These are phyloP conservation scores for Mycena alexandri DNA, from an alignment of 768 basidiomycete genomes.

Conservation along the genomic window DNA sequence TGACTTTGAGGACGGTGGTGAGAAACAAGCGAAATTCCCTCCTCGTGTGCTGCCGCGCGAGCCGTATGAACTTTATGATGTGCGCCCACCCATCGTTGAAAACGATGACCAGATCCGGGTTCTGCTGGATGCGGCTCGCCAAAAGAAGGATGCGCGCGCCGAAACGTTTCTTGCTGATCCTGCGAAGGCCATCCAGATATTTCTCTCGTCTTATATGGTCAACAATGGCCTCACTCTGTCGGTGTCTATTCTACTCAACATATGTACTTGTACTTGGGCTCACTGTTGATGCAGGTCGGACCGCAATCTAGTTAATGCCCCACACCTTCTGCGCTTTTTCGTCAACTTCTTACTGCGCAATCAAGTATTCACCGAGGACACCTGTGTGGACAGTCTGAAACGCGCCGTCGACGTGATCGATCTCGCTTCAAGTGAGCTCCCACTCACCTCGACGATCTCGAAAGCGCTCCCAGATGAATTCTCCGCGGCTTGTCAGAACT, in stretches of 20 bases:
- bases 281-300: conserved; percentile 51
- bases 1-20: conserved; percentile 48
- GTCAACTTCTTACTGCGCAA: conserved; percentile 60
- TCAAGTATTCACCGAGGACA: conserved; percentile 50
- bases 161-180: conserved; percentile 72
- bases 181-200: conserved; percentile 68
- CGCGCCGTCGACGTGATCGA: conserved; percentile 9
- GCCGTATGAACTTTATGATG: too few species aligned
- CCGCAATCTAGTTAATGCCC: conserved; percentile 56
- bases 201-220: conserved; percentile 77
- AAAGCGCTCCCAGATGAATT: conserved; percentile 17
- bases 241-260: conserved; percentile 40
- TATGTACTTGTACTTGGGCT: too few species aligned
- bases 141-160: conserved; percentile 61
- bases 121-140: too few species aligned
- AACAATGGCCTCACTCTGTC: conserved; percentile 79
- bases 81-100: too few species aligned
- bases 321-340: conserved; percentile 59
- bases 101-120: too few species aligned
- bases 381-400: background rate
- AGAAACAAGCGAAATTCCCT: conserved; percentile 35
- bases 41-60: too few species aligned
- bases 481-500: background rate
- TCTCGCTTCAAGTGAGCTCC: conserved; percentile 11
- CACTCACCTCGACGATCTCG: conserved; percentile 13